Percentiles rank a stretch among this genome's conserved stretches.
Evolutionary conservation across 805 yeast genomes (phyloP).

Genomic region (Saccharomycopsis sp.): DNA sequence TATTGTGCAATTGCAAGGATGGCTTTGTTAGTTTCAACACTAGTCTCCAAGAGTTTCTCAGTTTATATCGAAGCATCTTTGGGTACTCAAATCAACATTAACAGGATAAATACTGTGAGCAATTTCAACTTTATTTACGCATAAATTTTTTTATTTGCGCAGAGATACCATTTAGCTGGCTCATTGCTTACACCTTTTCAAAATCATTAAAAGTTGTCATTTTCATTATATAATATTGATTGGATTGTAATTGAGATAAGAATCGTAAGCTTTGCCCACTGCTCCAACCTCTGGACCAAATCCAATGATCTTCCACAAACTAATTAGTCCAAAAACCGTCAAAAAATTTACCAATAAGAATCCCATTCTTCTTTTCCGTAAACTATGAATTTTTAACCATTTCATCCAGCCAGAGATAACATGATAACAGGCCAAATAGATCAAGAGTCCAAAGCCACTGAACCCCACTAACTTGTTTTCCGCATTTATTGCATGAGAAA

Average conservation of each 20-base stretch:
- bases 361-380: slow-evolving; percentile 33
- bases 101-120: no score
- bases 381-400: slow-evolving; percentile 32
- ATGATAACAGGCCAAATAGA: slow-evolving; percentile 40
- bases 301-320: slow-evolving; percentile 22
- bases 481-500: slow-evolving; percentile 29
- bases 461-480: slow-evolving; percentile 24
- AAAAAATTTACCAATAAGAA: slow-evolving; percentile 31
- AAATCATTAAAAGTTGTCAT: no score
- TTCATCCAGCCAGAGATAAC: slow-evolving; percentile 40
- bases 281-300: slow-evolving; percentile 8
- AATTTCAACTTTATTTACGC: no score
- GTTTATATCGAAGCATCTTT: no score
- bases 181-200: no score
- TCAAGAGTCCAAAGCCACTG: slow-evolving; percentile 26
- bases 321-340: slow-evolving; percentile 28
- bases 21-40: no score
- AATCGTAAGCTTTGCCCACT: slow-evolving; percentile 7
- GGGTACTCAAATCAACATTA: no score
- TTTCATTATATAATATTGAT: no score
- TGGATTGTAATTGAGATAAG: slow-evolving; percentile 2
- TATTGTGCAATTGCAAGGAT: no score
- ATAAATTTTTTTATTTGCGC: no score
- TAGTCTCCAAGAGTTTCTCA: no score
- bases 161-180: no score